Base-by-base conservation (phyloP, 2,329 filamentous ascomycete genomes). In the Raffaelea ambrosiae region DNA sequence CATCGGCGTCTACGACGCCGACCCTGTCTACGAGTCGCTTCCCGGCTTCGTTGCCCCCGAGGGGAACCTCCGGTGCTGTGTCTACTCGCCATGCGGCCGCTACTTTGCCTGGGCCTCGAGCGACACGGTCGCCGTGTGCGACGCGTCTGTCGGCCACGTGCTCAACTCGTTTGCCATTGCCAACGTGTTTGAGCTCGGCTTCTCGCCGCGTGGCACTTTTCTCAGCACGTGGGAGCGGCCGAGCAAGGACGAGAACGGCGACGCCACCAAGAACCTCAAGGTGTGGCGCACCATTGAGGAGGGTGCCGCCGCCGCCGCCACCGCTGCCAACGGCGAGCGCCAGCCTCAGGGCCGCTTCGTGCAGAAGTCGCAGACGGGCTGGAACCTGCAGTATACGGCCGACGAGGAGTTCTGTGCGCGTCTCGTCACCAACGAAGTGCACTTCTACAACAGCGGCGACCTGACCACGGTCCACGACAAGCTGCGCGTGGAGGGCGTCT, bases 211-310 rank as follows among this genome's bases (percentile, higher is more conserved):
- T 48, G 93, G 93, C 52, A 93, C 87, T 49, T 98, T 87, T 67
- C 74, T 97, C 63, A 95, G 95, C 63, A 97, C 93, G 47, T 97
- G 90, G 89, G 91, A 98, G 72, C 83, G 93, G 33, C 86, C 89
- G 9, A 77, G 79, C 56, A 97, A 97, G 72, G 91, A 97, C 61
- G 91, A 91, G 61, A 84, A 86, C 51, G 93, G 93, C 49, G 88
- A 96, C 66, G 89, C 93, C 41, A 84, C 81, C 58, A 96, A 95
- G 79, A 98, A 98, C 65, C 73, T 98, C 55, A 97, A 96, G 76
- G 84, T 98, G 58, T 98, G 93, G 93, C 82, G 83, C 63, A 89
- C 87, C 33, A 70, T 88, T 48, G 86, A 91, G 61, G 81, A 86
- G 9, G 65, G 74, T 13, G 70, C 79, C 42, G 77, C 77, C 41